Evolutionary conservation across 306 rosid genomes (phyloP), one percentile per base, ranked within the genome.

Genomic region (Inga oerstediana): DNA sequence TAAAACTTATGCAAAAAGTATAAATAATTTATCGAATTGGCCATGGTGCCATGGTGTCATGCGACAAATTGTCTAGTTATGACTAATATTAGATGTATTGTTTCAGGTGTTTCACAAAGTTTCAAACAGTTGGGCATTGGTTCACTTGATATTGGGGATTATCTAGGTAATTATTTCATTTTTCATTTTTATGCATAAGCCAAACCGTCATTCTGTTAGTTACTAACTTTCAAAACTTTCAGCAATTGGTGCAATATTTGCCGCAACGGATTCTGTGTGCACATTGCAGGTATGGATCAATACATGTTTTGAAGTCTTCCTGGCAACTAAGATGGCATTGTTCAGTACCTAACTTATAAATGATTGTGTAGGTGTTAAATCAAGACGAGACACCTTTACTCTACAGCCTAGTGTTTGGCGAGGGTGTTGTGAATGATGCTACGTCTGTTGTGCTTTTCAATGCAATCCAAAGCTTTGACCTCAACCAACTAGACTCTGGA

Each of bases 241-340:
- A 97, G 99, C 99, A 69, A 94, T 97, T 82, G 99, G 99, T 56
- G 93, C 98, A 67, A 94, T 97, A 83, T 97, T 97, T 90, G 94
- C 98, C 19, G 99, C 98, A 1, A 97, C 99, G 14, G 99, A 97
- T 91, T 97, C 99, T 77, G 99, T 97, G 52, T 97, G 99, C 93
- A 97, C 99, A 0, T 88, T 97, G 88, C 98, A 97, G 98, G 98
- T 97, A 81, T 69, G 89, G 24, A 74, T 86, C 81, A 37, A 69
- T 43, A 52, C 17, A 51, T 30, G 59, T 67, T 77, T 35, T 22
- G 22, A 51, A 81, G 34, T 54, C 56, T 71, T 81, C 16, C 37
- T 37, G 85, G 43, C 65, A 77, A 83, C 43, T 76, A 74, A 78
- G 85, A 43, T 41, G 68, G 56, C 65, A 22, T 68, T 78, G 62